phyloP scores from a whole-genome alignment of 805 yeast species.

The Candida xiaguanensis region DNA sequence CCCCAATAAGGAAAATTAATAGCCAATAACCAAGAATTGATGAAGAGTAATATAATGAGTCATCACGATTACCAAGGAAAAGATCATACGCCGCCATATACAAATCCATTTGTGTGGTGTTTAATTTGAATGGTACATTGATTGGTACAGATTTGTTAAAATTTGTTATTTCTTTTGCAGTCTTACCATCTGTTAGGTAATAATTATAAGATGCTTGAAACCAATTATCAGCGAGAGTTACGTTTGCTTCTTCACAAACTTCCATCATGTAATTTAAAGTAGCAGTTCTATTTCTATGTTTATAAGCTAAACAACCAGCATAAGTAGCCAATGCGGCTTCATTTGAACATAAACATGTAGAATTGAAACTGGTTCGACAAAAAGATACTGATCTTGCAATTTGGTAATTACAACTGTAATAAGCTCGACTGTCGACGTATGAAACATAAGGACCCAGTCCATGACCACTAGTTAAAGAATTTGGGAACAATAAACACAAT shows the following conservation, averaged over 20 bases:
- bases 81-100: slow-evolving; percentile 26
- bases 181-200: slow-evolving; percentile 15
- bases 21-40: slow-evolving; percentile 43
- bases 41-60: slow-evolving; percentile 37
- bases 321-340: slow-evolving; percentile 23
- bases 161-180: slow-evolving; percentile 16
- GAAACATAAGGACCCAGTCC: slow-evolving; percentile 1
- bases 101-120: slow-evolving; percentile 10
- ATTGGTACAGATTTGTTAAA: slow-evolving; percentile 20
- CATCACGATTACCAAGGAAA: slow-evolving; percentile 38
- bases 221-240: slow-evolving; percentile 18
- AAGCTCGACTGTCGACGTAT: not conserved
- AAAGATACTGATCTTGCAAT: slow-evolving; percentile 2
- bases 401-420: slow-evolving; percentile 5
- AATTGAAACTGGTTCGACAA: slow-evolving; percentile 4
- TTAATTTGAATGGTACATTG: slow-evolving; percentile 24
- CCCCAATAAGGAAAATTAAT: slow-evolving; percentile 34
- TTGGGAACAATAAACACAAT: too few species aligned
- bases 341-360: slow-evolving; percentile 22
- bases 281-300: slow-evolving; percentile 17
- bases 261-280: slow-evolving; percentile 14
- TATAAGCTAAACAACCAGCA: slow-evolving; percentile 21
- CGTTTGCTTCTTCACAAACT: slow-evolving; percentile 18
- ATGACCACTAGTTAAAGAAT: not conserved
- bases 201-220: slow-evolving; percentile 13